A percentile compares a stretch with the other conserved stretches of the same genome.
Evolutionary conservation across 306 rosid species (phyloP).

Genomic region (Oxytropis ochrocephala): DNA sequence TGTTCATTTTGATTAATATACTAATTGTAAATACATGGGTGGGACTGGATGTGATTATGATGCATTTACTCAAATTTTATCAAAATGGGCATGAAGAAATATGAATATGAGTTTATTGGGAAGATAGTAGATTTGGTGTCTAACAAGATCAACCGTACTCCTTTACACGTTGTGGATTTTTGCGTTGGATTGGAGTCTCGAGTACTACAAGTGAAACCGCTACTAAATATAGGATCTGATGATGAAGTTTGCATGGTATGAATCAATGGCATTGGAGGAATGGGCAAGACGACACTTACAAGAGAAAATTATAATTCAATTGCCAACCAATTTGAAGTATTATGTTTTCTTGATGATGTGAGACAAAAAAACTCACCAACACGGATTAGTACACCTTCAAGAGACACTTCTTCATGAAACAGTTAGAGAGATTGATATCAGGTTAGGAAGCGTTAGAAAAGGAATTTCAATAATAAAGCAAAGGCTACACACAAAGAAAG

Average conservation of each 20-base stretch:
- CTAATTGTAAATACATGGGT: background rate
- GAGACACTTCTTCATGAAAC: no score
- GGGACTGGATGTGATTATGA: background rate
- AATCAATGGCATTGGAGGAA: background rate
- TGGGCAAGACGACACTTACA: no score
- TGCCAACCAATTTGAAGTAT: no score
- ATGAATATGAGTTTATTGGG: background rate
- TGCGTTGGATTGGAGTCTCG: background rate
- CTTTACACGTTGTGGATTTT: background rate
- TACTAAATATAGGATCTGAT: background rate
- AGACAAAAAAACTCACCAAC: no score
- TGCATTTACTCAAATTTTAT: background rate
- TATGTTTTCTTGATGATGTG: no score
- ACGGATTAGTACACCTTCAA: no score
- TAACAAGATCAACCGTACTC: background rate
- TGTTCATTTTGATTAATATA: no score
- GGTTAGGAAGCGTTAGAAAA: no score
- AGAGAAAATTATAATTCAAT: no score
- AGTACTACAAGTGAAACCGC: background rate
- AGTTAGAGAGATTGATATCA: no score
- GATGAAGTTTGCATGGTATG: background rate
- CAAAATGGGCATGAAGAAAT: background rate
- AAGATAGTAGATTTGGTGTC: background rate
- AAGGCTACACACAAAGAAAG: no score
- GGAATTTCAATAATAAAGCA: no score